Conservation (phyloP, 768 basidiomycete genomes). For the Rhodotorula kratochvilovae region DNA sequence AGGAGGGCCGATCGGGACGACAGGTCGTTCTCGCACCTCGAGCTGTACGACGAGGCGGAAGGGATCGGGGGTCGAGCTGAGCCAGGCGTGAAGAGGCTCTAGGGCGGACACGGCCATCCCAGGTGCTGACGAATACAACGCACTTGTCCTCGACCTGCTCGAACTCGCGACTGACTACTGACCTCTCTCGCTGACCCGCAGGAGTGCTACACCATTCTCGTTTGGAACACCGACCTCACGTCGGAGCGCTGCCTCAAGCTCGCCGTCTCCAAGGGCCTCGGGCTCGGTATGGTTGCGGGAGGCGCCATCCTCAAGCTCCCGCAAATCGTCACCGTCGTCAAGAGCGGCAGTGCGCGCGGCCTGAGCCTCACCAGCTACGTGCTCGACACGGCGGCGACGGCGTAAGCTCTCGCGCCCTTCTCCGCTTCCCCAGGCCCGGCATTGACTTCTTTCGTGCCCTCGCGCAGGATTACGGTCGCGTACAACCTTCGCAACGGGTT, state of each 20-base stretch:
- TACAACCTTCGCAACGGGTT: conserved; percentile 81
- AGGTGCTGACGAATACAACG: too few relatives aligned
- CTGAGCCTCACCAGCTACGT: conserved; percentile 79
- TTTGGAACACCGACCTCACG: conserved; percentile 72
- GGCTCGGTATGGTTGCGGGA: conserved; percentile 81
- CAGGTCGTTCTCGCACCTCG: too few relatives aligned
- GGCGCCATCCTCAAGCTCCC: conserved; percentile 91
- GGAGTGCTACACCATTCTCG: conserved; percentile 85
- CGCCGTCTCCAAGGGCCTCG: conserved; percentile 83
- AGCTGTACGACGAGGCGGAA: too few relatives aligned
- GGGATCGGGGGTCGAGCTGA: too few relatives aligned
- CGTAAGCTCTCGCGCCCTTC: neutral
- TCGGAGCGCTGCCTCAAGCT: conserved; percentile 85
- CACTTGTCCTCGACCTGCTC: too few relatives aligned
- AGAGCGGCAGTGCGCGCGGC: conserved; percentile 72
- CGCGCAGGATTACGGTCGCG: conserved; percentile 55
- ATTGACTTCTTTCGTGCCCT: neutral
- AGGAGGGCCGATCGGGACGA: too few relatives aligned
- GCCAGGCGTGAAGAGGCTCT: too few relatives aligned
- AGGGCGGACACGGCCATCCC: too few relatives aligned
- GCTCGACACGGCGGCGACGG: conserved; percentile 85
- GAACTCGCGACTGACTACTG: neutral
- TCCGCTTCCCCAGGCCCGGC: neutral
- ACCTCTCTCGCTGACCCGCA: conserved; percentile 43
- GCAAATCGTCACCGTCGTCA: conserved; percentile 74